Conservation (phyloP, 169 alveolate genomes). For the Plasmodium sp. region DNA sequence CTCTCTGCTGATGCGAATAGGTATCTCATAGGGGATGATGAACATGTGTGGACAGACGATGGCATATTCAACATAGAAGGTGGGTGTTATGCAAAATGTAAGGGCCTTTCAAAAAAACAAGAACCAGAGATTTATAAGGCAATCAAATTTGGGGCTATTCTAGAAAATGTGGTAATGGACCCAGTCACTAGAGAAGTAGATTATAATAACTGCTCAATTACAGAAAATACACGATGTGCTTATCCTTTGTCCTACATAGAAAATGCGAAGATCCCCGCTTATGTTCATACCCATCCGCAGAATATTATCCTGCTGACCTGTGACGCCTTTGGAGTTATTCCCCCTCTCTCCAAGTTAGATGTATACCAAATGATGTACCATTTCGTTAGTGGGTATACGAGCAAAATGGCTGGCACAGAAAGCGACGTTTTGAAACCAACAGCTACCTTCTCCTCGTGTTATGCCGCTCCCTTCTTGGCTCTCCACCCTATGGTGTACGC, state of each 20-base stretch:
- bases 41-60: conserved; percentile 97
- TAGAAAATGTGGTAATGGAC: conserved; percentile 93
- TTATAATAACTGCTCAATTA: conserved; percentile 90
- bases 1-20: conserved; percentile 96
- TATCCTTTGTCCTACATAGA: conserved; percentile 95
- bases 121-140: conserved; percentile 98
- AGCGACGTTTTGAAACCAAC: conserved; percentile 93
- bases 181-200: conserved; percentile 91
- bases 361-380: conserved; percentile 94
- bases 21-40: conserved; percentile 96
- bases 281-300: conserved; percentile 93
- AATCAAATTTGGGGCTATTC: conserved; percentile 91
- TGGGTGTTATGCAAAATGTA: conserved; percentile 97
- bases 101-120: conserved; percentile 89
- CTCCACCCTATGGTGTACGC: conserved; percentile 96
- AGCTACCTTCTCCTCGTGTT: conserved; percentile 97
- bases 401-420: conserved; percentile 97
- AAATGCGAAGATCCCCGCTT: conserved; percentile 95
- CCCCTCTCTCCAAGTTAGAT: conserved; percentile 93
- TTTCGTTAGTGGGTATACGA: conserved; percentile 96
- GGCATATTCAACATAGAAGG: conserved; percentile 98
- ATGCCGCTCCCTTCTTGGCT: conserved; percentile 96
- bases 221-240: conserved; percentile 95
- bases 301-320: conserved; percentile 95
- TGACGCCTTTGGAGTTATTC: conserved; percentile 97